Base-by-base conservation (phyloP, 805 yeast genomes). In the Metschnikowia rubicola region DNA sequence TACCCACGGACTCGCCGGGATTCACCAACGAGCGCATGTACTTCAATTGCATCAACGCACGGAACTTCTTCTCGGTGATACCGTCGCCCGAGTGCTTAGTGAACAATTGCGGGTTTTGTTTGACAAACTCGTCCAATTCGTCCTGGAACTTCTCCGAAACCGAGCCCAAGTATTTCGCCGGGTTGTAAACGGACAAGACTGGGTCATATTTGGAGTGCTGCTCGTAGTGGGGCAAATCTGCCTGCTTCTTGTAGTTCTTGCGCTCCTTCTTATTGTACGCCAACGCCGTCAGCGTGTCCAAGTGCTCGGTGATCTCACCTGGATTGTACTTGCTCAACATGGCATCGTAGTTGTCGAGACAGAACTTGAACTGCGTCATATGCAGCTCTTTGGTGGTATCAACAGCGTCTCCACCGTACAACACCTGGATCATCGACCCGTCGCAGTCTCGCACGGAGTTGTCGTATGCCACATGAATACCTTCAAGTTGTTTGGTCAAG, bases 1-100 rank as follows among this genome's bases (percentile, higher is more conserved):
- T 91, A 71, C 99, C 99, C 46, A 94, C 98, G 43, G 97, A 83
- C 68, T 94, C 99, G 66, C 99, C 99, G 4, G 99, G 98, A 60
- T 89, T 81, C 45, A 94, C 84, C 56, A 91, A 75, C 10, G 98
- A 90, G 62, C 96, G 86, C 97, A 92, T 94, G 71, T 94, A 94
- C 71, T 95, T 95, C 74, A 94, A 78, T 73, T 92, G 97, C 99
- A 95, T 95, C 63, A 94, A 78, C 3, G 97, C 96, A 67, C 88
- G 82, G 81, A 95, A 95, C 66, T 86, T 88, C 82, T 86, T 87
- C 53, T 81, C 81, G 21, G 84, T 80, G 41, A 86, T 60, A 37
- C 79, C 81, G 43, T 74, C 79, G 34, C 48, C 42, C 61, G 81
- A 80, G 42, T 73, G 62, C 37, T 75, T 71, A 39, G 79, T 77